Evolutionary conservation across 2,329 filamentous ascomycete species (phyloP).

Genomic region (Fusarium albidum): DNA sequence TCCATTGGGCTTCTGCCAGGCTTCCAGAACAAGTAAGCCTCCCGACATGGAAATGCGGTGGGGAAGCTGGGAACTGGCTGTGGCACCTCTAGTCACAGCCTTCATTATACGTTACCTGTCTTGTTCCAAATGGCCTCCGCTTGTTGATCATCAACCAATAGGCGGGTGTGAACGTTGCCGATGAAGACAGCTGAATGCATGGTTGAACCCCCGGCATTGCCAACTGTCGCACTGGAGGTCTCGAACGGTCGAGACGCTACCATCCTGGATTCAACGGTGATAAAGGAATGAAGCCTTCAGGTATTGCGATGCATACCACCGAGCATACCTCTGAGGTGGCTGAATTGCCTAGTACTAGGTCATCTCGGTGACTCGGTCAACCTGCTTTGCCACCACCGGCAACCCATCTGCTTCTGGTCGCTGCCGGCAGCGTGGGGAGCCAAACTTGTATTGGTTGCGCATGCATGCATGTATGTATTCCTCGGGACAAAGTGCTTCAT

Average conservation of each 20-base stretch:
- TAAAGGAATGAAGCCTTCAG: background rate
- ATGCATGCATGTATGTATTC: background rate
- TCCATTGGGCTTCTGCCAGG: conserved; percentile 10
- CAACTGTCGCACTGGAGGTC: conserved; percentile 1
- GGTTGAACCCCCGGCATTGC: background rate
- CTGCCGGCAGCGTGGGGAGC: background rate
- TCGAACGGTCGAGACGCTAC: conserved; percentile 6
- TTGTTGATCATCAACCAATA: background rate
- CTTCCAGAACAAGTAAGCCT: conserved; percentile 21
- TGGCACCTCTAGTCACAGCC: background rate
- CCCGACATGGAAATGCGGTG: background rate
- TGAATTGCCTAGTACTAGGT: no score
- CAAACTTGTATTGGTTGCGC: background rate
- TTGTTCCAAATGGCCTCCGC: conserved; percentile 11
- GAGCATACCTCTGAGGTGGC: background rate
- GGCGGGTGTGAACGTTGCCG: background rate
- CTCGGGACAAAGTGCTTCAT: background rate
- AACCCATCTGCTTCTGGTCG: background rate
- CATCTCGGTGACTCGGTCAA: no score
- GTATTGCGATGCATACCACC: background rate
- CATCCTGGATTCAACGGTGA: background rate
- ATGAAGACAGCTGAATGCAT: conserved; percentile 10
- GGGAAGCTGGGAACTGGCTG: conserved; percentile 6
- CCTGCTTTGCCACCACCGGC: background rate
- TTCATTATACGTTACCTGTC: background rate